Conservation (phyloP, 139 green algal genomes). For the Chlorella ohadii region DNA sequence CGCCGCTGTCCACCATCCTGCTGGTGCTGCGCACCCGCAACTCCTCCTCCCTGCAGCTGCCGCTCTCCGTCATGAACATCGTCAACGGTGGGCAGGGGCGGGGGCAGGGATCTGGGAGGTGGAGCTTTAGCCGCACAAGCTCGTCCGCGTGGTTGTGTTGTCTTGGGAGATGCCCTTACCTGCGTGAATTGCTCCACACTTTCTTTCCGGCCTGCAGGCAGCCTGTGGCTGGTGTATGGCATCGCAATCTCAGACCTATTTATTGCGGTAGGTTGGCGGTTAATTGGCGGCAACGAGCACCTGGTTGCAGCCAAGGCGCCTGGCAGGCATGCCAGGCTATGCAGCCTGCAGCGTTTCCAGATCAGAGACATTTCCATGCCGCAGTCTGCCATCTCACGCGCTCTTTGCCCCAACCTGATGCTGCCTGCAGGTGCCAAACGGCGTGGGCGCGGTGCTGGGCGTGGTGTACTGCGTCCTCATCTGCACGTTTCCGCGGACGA, state of each 20-base stretch:
- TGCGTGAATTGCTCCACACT: no score
- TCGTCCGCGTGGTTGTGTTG: no score
- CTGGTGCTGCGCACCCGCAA: slow-evolving; percentile 68
- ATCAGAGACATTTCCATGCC: no score
- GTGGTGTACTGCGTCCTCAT: slow-evolving; percentile 18
- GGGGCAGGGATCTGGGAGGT: neutral
- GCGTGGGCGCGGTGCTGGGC: slow-evolving; percentile 20
- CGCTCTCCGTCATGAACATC: slow-evolving; percentile 64
- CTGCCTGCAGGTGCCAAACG: slow-evolving; percentile 59
- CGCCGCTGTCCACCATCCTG: slow-evolving; percentile 63
- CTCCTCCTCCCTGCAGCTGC: slow-evolving; percentile 63
- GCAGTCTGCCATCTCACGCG: no score
- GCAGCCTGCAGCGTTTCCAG: no score
- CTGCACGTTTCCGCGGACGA: neutral
- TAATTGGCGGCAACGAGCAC: no score
- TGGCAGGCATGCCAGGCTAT: no score
- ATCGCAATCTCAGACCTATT: slow-evolving; percentile 63
- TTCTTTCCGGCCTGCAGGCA: slow-evolving; percentile 22
- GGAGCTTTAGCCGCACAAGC: no score
- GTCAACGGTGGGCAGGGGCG: slow-evolving; percentile 49
- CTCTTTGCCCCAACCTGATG: no score
- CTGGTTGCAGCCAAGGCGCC: no score
- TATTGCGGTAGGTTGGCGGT: slow-evolving; percentile 34
- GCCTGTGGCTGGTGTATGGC: slow-evolving; percentile 56
- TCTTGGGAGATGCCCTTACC: no score